Evolutionary conservation across 257 asterid genomes (phyloP), one percentile per base, ranked within the genome.

Genomic region (Marsdenia floribunda): DNA sequence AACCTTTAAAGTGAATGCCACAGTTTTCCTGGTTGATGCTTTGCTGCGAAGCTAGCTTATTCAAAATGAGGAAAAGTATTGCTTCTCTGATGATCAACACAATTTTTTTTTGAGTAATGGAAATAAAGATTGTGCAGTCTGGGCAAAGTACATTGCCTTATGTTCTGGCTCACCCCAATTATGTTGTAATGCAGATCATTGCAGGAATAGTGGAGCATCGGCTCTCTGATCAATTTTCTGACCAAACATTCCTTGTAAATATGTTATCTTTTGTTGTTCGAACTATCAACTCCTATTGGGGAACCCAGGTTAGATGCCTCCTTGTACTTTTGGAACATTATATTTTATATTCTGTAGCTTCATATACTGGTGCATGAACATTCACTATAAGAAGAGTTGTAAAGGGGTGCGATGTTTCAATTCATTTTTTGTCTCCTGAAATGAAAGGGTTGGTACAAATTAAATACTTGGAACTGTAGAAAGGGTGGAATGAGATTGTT

Each of bases 271-370:
- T 93, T 76, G 89, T 91, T 81, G 87, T 85, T 78, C 89, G 97
- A 80, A 91, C 94, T 63, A 80, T 91, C 86, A 93, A 93, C 90
- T 93, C 98, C 80, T 93, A 93, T 78, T 93, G 95, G 93, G 98
- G 97, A 84, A 93, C 96, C 73, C 97, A 90, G 97, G 98, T 88
- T 37, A 84, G 77, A 21, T 46, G 16, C 7, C 3, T 47, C 37
- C 63, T 52, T 52, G 33, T 52, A 8, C 26, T 33, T 33, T 54
- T 22, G 63, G 64, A 53, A 8, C 53, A 5, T 47, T 35, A 37
- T 29, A 71, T 65, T 19, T 26, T 77, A 14, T 19, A 29, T 49
- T n/a, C 2, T 49, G 14, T 70, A 33, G 19, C 40, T 60, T 70
- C 63, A 33, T 12, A 50, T 44, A 33, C n/a, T 18, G 1, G 24